A percentile compares a stretch with the other conserved stretches of the same genome.
These are phyloP conservation scores for Nitzschia palea DNA, from an alignment of 108 stramenopile species.

Conservation along the genomic window DNA sequence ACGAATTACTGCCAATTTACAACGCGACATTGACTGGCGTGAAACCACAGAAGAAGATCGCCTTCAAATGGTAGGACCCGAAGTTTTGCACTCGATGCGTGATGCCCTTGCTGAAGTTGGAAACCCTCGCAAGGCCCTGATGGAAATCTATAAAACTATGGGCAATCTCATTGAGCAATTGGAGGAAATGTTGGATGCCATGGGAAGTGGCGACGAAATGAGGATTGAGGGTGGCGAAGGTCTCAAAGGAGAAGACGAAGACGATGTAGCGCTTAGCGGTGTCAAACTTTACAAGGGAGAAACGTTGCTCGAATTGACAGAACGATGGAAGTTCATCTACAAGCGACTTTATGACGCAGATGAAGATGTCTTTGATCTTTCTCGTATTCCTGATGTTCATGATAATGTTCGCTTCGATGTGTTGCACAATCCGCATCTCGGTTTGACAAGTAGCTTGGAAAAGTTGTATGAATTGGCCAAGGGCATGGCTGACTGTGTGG, in stretches of 20 bases:
- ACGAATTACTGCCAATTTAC: conserved; percentile 75
- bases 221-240: conserved; percentile 82
- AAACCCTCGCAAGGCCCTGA: conserved; percentile 86
- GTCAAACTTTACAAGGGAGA: conserved; percentile 94
- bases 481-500: conserved; percentile 91
- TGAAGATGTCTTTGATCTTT: conserved; percentile 85
- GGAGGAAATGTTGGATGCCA: conserved; percentile 75
- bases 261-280: conserved; percentile 78
- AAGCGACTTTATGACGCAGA: conserved; percentile 87
- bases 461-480: conserved; percentile 90
- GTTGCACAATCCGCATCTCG: conserved; percentile 92
- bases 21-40: conserved; percentile 78
- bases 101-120: conserved; percentile 79
- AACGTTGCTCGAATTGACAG: conserved; percentile 88
- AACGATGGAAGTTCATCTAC: conserved; percentile 93
- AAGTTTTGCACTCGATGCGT: conserved; percentile 64
- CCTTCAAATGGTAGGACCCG: conserved; percentile 76
- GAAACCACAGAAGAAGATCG: conserved; percentile 64
- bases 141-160: conserved; percentile 82
- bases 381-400: conserved; percentile 86
- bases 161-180: conserved; percentile 83
- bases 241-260: conserved; percentile 68
- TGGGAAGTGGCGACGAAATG: conserved; percentile 76
- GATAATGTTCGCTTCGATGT: conserved; percentile 86
- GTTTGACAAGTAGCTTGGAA: conserved; percentile 69